phyloP scores from a whole-genome alignment of 805 yeast genomes.

The Candida pini region DNA sequence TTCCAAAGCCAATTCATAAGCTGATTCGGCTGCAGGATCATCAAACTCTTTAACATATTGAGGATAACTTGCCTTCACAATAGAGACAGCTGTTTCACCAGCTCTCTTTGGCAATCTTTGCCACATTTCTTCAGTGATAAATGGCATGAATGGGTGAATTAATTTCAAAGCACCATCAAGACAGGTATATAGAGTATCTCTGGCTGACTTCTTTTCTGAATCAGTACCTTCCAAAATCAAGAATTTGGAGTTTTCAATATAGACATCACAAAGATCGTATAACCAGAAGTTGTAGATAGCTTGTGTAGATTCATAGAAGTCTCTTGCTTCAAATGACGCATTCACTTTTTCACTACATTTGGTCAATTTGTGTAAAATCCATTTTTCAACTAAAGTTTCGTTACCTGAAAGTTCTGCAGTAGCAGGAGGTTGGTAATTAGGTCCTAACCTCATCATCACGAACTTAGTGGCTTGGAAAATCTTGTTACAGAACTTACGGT shows the following conservation, averaged over 20 bases:
- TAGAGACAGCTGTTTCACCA: slow-evolving; percentile 61
- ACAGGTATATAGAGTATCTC: slow-evolving; percentile 89
- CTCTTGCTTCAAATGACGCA: slow-evolving; percentile 71
- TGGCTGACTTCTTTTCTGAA: slow-evolving; percentile 81
- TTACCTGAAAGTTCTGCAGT: slow-evolving; percentile 56
- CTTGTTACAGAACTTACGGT: slow-evolving; percentile 99
- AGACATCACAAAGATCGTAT: slow-evolving; percentile 91
- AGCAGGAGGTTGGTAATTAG: slow-evolving; percentile 78
- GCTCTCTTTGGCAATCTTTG: slow-evolving; percentile 92
- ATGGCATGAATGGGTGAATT: slow-evolving; percentile 99
- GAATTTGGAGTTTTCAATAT: slow-evolving; percentile 94
- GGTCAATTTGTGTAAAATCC: slow-evolving; percentile 88
- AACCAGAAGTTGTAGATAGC: slow-evolving; percentile 93
- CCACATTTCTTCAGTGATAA: slow-evolving; percentile 96
- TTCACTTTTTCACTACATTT: slow-evolving; percentile 60
- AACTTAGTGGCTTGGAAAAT: slow-evolving; percentile 98
- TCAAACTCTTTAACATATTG: slow-evolving; percentile 52
- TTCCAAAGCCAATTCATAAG: slow-evolving; percentile 79
- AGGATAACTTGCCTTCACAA: slow-evolving; percentile 79
- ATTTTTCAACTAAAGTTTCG: slow-evolving; percentile 89
- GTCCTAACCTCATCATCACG: slow-evolving; percentile 88
- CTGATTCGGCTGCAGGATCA: slow-evolving; percentile 59
- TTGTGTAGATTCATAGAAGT: slow-evolving; percentile 82
- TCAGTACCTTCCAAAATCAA: slow-evolving; percentile 88
- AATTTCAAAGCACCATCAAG: slow-evolving; percentile 85